These are phyloP conservation scores for Discostella stelligeroides DNA, from an alignment of 108 stramenopile species.

Conservation along the genomic window DNA sequence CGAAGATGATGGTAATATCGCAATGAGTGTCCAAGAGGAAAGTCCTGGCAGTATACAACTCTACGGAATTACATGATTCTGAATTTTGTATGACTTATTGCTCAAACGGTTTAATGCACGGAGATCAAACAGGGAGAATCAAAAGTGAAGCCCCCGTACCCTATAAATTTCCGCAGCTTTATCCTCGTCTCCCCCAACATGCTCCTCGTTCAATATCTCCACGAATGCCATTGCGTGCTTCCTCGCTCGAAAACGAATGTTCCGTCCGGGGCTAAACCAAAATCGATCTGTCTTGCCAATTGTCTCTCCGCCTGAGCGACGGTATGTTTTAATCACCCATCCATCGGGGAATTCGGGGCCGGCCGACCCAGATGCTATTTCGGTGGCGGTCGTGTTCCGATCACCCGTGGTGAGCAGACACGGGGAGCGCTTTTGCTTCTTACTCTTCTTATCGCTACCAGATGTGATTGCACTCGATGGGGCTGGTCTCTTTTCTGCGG, in stretches of 20 bases:
- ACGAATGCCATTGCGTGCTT: conserved; percentile 50
- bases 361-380: conserved; percentile 43
- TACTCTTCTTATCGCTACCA: conserved; percentile 6
- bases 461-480: neutral
- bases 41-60: conserved; percentile 9
- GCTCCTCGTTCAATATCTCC: conserved; percentile 39
- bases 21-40: neutral
- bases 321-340: conserved; percentile 50
- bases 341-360: conserved; percentile 49
- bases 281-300: conserved; percentile 54
- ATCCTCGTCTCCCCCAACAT: conserved; percentile 47
- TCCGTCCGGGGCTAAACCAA: conserved; percentile 49
- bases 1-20: conserved; percentile 39
- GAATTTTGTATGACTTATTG: neutral
- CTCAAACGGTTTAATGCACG: neutral
- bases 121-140: neutral
- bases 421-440: conserved; percentile 29
- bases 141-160: conserved; percentile 48
- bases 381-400: conserved; percentile 45
- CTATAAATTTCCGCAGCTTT: conserved; percentile 41
- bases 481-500: neutral
- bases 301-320: conserved; percentile 51
- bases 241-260: conserved; percentile 51
- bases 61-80: neutral
- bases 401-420: conserved; percentile 43